Evolutionary conservation across 108 stramenopile species (phyloP).

Genomic region (Pseudonitzschia multiseries): DNA sequence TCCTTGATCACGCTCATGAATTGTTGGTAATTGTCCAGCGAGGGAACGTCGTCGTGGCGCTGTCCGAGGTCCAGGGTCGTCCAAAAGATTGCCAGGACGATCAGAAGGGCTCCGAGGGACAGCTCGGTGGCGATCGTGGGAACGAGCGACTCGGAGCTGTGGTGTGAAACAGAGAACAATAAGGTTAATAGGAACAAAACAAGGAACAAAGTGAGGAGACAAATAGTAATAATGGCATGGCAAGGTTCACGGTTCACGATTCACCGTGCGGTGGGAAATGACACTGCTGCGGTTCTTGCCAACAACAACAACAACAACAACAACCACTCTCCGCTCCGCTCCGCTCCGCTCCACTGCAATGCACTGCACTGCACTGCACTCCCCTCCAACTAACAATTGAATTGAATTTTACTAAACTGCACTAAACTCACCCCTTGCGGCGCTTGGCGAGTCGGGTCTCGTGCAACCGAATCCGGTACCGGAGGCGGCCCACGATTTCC

Average conservation of each 20-base stretch:
- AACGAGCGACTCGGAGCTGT: constrained; percentile 9
- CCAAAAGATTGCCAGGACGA: constrained; percentile 1
- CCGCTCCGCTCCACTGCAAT: not conserved
- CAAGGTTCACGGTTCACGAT: not conserved
- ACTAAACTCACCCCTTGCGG: not conserved
- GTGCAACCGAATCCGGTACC: not conserved
- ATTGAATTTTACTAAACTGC: too few relatives aligned
- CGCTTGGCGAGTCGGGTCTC: not conserved
- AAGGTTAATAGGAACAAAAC: not conserved
- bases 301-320: not conserved
- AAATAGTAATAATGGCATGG: not conserved
- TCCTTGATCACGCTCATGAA: not conserved
- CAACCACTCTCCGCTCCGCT: not conserved
- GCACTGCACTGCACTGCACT: too few relatives aligned
- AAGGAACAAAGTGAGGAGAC: not conserved
- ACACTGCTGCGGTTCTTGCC: too few relatives aligned
- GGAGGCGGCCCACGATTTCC: constrained; percentile 12
- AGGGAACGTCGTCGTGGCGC: constrained; percentile 2
- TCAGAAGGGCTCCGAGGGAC: not conserved
- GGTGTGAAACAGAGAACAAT: not conserved
- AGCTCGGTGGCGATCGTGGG: constrained; percentile 13
- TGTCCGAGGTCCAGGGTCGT: constrained; percentile 13
- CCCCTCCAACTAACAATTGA: too few relatives aligned
- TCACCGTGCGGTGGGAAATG: too few relatives aligned
- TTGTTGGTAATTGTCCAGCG: not conserved